Conservation (phyloP, 768 basidiomycete genomes). For the Kwoniella sp. region DNA sequence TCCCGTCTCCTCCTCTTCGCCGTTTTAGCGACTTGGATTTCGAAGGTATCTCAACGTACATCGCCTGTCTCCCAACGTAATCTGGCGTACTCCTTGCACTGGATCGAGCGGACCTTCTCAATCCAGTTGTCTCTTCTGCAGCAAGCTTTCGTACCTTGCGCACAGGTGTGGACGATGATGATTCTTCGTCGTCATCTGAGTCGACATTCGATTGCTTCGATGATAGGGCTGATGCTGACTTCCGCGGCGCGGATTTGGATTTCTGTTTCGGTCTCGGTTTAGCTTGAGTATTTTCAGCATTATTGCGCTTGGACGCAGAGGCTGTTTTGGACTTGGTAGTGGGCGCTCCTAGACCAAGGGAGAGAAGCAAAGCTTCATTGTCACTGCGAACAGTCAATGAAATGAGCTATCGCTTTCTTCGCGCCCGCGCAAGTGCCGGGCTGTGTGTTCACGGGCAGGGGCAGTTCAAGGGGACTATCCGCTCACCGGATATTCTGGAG, state of each 20-base stretch:
- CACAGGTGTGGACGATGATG: background rate
- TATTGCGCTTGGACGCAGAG: background rate
- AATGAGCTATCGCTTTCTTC: too few species aligned
- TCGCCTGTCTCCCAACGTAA: slow-evolving; percentile 3
- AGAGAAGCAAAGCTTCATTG: slow-evolving; percentile 44
- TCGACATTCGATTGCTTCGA: background rate
- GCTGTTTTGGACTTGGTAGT: slow-evolving; percentile 2
- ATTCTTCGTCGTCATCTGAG: background rate
- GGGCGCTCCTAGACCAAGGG: slow-evolving; percentile 37
- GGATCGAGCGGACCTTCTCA: slow-evolving; percentile 18
- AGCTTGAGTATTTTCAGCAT: too few species aligned
- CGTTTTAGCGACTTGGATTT: background rate
- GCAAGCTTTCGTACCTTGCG: background rate
- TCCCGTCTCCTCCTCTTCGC: background rate
- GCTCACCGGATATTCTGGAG: slow-evolving; percentile 41
- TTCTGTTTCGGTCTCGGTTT: too few species aligned
- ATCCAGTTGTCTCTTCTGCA: slow-evolving; percentile 11
- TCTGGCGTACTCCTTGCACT: slow-evolving; percentile 5
- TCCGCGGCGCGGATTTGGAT: too few species aligned
- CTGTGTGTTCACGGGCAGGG: too few species aligned
- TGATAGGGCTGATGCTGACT: background rate
- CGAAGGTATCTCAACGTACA: background rate
- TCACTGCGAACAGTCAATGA: too few species aligned
- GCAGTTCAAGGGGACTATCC: too few species aligned
- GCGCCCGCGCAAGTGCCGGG: too few species aligned